Percentiles rank a stretch among this genome's conserved stretches.
Conservation (phyloP, 2,329 filamentous ascomycete genomes). For the Cyclaneusma minus region DNA sequence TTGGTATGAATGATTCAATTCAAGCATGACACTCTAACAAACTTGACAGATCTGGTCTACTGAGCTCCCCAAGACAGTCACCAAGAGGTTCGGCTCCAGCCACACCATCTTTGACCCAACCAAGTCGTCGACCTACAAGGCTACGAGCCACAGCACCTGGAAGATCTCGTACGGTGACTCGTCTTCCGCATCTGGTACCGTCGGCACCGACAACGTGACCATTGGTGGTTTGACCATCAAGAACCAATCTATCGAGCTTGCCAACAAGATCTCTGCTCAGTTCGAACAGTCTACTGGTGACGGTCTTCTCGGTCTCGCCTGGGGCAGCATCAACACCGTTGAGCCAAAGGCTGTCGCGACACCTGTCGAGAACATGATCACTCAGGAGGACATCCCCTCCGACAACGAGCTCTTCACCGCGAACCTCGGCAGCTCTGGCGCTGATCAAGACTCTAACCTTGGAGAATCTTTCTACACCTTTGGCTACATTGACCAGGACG, state of each 20-base stretch:
- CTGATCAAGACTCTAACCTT: slow-evolving; percentile 24
- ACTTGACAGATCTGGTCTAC: slow-evolving; percentile 35
- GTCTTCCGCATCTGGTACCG: slow-evolving; percentile 48
- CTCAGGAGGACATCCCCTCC: slow-evolving; percentile 32
- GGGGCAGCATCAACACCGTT: slow-evolving; percentile 47
- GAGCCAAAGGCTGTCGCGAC: slow-evolving; percentile 37
- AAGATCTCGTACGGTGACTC: slow-evolving; percentile 53
- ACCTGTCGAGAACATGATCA: slow-evolving; percentile 55
- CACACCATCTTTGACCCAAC: slow-evolving; percentile 43
- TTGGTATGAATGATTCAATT: slow-evolving; percentile 1
- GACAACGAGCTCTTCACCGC: slow-evolving; percentile 38
- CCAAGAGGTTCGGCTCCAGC: slow-evolving; percentile 18
- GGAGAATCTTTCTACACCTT: slow-evolving; percentile 54
- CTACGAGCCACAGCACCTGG: slow-evolving; percentile 35
- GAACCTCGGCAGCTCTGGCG: slow-evolving; percentile 37
- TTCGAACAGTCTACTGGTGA: slow-evolving; percentile 42
- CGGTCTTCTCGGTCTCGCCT: slow-evolving; percentile 53
- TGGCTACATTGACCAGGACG: slow-evolving; percentile 52
- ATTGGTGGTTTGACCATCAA: slow-evolving; percentile 46
- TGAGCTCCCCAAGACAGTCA: slow-evolving; percentile 23
- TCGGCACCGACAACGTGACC: slow-evolving; percentile 45
- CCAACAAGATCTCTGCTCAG: slow-evolving; percentile 38
- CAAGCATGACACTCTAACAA: slow-evolving; percentile 3
- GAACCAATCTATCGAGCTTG: slow-evolving; percentile 49
- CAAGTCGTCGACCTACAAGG: slow-evolving; percentile 45